Evolutionary conservation across 2,329 filamentous ascomycete genomes (phyloP), one percentile per base, ranked within the genome.

Genomic region (Zymoseptoria brevis): DNA sequence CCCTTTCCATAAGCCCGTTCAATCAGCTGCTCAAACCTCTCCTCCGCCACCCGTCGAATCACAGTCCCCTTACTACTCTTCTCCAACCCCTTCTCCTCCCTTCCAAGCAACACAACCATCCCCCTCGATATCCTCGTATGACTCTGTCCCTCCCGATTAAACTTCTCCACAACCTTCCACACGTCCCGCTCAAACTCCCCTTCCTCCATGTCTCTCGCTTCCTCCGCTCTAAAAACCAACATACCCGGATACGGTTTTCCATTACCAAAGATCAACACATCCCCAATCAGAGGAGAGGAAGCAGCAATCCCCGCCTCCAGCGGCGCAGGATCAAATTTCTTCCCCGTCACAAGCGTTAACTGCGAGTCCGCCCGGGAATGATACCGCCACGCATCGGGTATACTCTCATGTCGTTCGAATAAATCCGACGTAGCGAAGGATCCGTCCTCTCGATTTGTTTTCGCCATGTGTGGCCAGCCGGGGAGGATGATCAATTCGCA

Each of bases 251-350:
- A 83, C 1, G 81, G 77, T 57, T 72, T 73, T 0, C 79, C 80
- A n/a, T 79, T 79, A 0, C 86, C 86, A 65, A 88, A 87, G 8
- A 88, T 77, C 21, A 87, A 71, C 0, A 80, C 80, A 58, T 87
- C 84, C 1, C 74, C 68, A 0, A 87, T 64, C 1, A 79, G 26
- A 1, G 70, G 63, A 9, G 69, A 68, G 0, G 77, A 78, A 1
- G 77, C 74, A 1, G 77, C 70, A 4, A 87, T 77, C 0, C 75
- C 76, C 1, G 77, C 80, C 68, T 88, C 86, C 2, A 87, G 69
- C 0, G 82, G 81, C 1, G 81, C 79, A 1, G 85, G 85, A 64
- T 87, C 84, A 60, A 88, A 87, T 64, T 88, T 88, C 74, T 87
- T 87, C 1, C 86, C 85, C 6, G 84, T 88, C 8, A 82, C 74